Base-by-base conservation (phyloP, 371 early-diverging fungal genomes). In the Fennellomyces sp. region DNA sequence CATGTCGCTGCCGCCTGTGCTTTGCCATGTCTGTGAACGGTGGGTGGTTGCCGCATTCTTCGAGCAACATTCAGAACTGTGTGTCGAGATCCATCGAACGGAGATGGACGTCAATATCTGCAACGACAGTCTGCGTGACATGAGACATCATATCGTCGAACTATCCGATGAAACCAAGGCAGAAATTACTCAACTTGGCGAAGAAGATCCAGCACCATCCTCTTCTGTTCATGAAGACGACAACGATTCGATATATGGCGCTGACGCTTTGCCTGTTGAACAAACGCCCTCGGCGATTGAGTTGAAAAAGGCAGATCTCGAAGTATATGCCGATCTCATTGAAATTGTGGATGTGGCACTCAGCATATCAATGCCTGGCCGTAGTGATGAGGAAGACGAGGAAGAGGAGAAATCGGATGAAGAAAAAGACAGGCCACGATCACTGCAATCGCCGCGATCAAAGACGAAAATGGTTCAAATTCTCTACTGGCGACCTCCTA, bases 1-100 rank as follows among this genome's bases (percentile, higher is more conserved):
- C 21, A 21, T 74, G 64, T 30, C 58, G 2, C 53, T 73, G 30
- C 82, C 72, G 36, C 87, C 69, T 42, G 81, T 85, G 0, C 76
- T 92, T 0, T 95, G 95, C 69, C 85, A 87, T 31, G 86, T 95
- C 21, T 95, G 95, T 61, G 95, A 95, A 64, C 76, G 87, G 36
- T 81, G 77, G 61, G 82, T 92, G n/a, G 87, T 91, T 1, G 88
- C 88, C 7, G 68, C 86, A 0, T 82, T 87, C 47, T 94, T 95
- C 67, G 91, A 91, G 62, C 84, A 86, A 56, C 95, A 95, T 69
- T 82, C 88, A 11, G 82, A 75, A 36, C 60, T 80, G 3, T 95
- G 95, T 72, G 77, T 85, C 12, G 88, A 90, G 35, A 84, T 91
- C 35, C 92, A 95, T 72, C 86, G 90, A 27, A 80, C 82, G 8